A percentile compares a stretch with the other conserved stretches of the same genome.
Evolutionary conservation across 345 rosid species (phyloP).

Genomic region (Durio zibethinus): DNA sequence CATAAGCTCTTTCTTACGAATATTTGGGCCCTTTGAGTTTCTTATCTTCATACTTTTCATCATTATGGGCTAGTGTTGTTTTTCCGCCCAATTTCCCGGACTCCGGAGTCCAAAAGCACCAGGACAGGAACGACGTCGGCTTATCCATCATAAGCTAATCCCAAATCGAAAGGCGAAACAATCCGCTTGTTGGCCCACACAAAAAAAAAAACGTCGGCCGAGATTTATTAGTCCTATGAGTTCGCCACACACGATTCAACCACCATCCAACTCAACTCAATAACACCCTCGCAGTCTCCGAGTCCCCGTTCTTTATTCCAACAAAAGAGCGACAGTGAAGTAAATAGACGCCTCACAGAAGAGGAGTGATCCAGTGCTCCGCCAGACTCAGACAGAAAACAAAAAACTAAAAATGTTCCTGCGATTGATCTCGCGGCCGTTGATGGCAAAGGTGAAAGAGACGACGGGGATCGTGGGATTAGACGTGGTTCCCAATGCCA

Average conservation of each 20-base stretch:
- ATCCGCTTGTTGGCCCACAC: background rate
- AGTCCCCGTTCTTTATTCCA: background rate
- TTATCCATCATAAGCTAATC: background rate
- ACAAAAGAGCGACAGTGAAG: too few species aligned
- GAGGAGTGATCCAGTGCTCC: background rate
- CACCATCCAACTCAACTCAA: background rate
- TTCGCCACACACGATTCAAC: background rate
- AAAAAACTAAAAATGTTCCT: conserved; percentile 7
- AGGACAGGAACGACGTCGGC: background rate
- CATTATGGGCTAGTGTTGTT: background rate
- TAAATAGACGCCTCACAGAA: background rate
- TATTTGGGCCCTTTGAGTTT: too few species aligned
- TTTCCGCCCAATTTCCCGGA: background rate
- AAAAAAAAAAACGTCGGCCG: background rate
- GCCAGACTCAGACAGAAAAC: background rate
- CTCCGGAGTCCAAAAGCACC: background rate
- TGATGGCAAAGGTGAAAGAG: conserved; percentile 84
- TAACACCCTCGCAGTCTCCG: background rate
- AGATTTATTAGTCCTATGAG: background rate
- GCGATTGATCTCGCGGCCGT: conserved; percentile 68
- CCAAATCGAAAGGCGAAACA: background rate
- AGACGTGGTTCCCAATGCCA: conserved; percentile 91
- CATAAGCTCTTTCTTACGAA: too few species aligned
- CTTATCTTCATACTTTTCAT: background rate
- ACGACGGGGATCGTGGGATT: conserved; percentile 96